Evolutionary conservation across 2,329 filamentous ascomycete species (phyloP), one percentile per base, ranked within the genome.

Genomic region (Venturia nashicola): DNA sequence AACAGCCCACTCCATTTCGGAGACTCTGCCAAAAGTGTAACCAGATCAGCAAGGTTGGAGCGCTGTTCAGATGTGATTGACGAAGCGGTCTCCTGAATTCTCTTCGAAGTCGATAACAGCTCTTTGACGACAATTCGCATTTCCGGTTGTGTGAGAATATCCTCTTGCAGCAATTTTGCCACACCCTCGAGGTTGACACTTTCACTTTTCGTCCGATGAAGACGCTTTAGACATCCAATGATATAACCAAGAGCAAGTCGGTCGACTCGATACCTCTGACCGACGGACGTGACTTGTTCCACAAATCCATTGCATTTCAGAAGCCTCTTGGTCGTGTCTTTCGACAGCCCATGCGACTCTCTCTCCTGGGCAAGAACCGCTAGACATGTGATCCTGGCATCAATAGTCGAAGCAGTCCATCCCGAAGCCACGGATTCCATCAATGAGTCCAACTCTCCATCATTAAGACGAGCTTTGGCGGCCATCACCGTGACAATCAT

Each of bases 401-500:
- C 81, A 1, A 87, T 75, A 0, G 89, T 95, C 66, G 91, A 87
- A 54, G 80, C 76, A 1, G 85, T 88, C 86, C 91, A 95, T 9
- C 89, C 90, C 36, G 65, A 82, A 77, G 9, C 87, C 42, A 96
- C 84, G 67, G 92, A 90, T 70, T 96, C 90, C 91, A 97, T 96
- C 70, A 99, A 82, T 1, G 87, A 86, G 63, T 89, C 86, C n/a
- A 97, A 79, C 2, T 92, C 84, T 64, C 83, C 83, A 69, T 97
- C 91, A 59, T 89, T 85, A 16, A 97, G 80, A 59, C 84, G 82
- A 0, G 88, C 86, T 75, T 96, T 96, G 60, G 90, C 86, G 7
- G 90, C 91, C 66, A 97, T 82, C 60, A 97, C 86, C 7, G 91
- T 85, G 64, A 92, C 83, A 23, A 96, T 86, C 88, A 97, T 96